phyloP scores from a whole-genome alignment of 768 basidiomycete genomes.

The Tulasnella sp. region DNA sequence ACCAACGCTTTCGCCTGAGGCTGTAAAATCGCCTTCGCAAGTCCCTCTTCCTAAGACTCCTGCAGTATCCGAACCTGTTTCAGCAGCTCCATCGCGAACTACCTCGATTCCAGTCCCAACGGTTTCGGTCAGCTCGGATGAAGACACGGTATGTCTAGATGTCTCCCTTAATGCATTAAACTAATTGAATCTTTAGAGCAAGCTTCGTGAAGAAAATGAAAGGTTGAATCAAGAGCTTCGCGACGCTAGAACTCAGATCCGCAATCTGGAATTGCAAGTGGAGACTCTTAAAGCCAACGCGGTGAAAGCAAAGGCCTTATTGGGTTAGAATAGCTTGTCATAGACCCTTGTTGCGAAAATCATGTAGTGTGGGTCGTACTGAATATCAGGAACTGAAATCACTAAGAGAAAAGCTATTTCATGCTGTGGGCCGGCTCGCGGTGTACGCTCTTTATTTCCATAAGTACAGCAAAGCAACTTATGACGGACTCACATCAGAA shows the following conservation, averaged over 20 bases:
- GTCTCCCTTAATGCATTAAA: neutral
- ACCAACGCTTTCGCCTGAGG: neutral
- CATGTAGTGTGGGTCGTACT: neutral
- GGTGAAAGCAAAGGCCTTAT: constrained; percentile 56
- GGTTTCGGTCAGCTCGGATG: neutral
- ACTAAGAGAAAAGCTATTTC: no score
- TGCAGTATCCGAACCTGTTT: neutral
- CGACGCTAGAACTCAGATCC: constrained; percentile 69
- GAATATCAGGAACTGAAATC: no score
- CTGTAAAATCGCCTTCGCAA: constrained; percentile 17
- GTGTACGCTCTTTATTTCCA: no score
- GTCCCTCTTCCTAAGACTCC: neutral
- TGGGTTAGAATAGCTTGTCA: constrained; percentile 22
- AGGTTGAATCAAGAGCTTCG: constrained; percentile 54
- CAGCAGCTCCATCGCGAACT: neutral
- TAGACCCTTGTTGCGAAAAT: neutral
- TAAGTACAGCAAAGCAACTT: no score
- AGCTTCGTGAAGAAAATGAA: constrained; percentile 45
- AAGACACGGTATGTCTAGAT: constrained; percentile 1
- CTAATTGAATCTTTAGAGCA: constrained; percentile 6
- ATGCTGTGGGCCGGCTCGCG: no score
- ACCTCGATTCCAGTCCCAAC: neutral
- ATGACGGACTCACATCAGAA: no score
- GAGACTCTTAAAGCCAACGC: constrained; percentile 67
- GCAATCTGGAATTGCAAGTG: constrained; percentile 73